Evolutionary conservation across 305 asterid species (phyloP).

Genomic region (Coffea humblotiana): DNA sequence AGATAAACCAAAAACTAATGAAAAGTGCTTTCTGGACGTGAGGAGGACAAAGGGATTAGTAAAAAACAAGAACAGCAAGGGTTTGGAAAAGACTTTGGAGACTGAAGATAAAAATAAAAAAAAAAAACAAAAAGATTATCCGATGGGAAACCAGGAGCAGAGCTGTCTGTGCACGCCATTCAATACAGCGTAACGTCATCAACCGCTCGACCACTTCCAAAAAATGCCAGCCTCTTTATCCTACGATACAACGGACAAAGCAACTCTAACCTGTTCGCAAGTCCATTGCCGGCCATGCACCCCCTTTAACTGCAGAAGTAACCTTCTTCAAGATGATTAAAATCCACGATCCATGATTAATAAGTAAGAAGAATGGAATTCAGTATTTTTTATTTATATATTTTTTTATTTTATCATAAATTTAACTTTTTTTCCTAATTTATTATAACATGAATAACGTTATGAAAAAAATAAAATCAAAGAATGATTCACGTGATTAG

Average conservation of each 20-base stretch:
- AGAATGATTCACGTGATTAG: background rate
- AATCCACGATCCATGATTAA: background rate
- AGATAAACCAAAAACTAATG: background rate
- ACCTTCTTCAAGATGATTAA: background rate
- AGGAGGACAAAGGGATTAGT: background rate
- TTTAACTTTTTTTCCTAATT: no score
- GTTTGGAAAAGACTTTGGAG: background rate
- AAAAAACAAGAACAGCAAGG: background rate
- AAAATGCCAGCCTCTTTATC: background rate
- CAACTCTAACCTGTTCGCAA: background rate
- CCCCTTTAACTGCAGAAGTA: background rate
- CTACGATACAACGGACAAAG: background rate
- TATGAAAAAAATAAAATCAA: background rate
- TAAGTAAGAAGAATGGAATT: no score
- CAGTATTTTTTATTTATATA: no score
- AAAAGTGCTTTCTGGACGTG: background rate
- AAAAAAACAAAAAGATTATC: constrained; percentile 11
- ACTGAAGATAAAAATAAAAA: background rate
- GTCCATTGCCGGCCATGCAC: constrained; percentile 6
- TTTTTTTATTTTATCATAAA: no score
- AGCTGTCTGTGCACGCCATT: constrained; percentile 33
- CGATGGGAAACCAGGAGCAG: background rate
- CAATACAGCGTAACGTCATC: constrained; percentile 25
- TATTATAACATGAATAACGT: background rate
- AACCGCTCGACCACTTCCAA: constrained; percentile 12